phyloP scores from a whole-genome alignment of 805 yeast species.

The Barnettozyma botsteinii region DNA sequence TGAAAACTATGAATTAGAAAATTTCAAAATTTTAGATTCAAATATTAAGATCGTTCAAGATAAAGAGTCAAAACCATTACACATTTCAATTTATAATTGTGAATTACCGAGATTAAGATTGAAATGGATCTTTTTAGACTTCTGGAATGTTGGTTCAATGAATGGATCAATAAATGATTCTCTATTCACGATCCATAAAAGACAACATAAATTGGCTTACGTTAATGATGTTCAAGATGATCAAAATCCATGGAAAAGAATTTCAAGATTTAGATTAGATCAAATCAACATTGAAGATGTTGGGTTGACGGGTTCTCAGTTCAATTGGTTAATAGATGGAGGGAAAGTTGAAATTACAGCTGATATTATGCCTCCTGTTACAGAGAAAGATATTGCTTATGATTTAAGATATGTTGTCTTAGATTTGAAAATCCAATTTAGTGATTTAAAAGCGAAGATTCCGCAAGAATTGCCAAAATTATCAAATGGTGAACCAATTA shows the following conservation, averaged over 20 bases:
- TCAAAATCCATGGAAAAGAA: conserved; percentile 42
- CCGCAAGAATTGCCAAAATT: conserved; percentile 45
- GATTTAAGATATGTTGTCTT: conserved; percentile 52
- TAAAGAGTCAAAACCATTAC: conserved; percentile 21
- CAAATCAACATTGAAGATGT: conserved; percentile 33
- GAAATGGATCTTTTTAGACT: conserved; percentile 54
- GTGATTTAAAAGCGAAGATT: conserved; percentile 51
- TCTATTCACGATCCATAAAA: conserved; percentile 69
- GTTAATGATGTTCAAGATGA: conserved; percentile 34
- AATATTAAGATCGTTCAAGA: conserved; percentile 32
- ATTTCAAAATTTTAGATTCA: conserved; percentile 47
- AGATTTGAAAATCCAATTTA: conserved; percentile 59
- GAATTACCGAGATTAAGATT: conserved; percentile 57
- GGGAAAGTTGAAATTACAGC: conserved; percentile 68
- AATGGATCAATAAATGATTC: conserved; percentile 74
- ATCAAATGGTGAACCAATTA: conserved; percentile 50
- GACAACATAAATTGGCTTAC: conserved; percentile 52
- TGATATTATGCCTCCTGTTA: conserved; percentile 65
- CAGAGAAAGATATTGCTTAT: conserved; percentile 23
- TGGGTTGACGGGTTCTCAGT: conserved; percentile 31
- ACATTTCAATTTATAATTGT: conserved; percentile 57
- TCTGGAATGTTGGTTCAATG: conserved; percentile 62
- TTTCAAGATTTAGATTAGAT: conserved; percentile 41
- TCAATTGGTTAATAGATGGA: conserved; percentile 71
- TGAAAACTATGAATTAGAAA: conserved; percentile 34